A percentile compares a stretch with the other conserved stretches of the same genome.
phyloP scores from a whole-genome alignment of 2,329 filamentous ascomycete species.

The Curvularia sp. region DNA sequence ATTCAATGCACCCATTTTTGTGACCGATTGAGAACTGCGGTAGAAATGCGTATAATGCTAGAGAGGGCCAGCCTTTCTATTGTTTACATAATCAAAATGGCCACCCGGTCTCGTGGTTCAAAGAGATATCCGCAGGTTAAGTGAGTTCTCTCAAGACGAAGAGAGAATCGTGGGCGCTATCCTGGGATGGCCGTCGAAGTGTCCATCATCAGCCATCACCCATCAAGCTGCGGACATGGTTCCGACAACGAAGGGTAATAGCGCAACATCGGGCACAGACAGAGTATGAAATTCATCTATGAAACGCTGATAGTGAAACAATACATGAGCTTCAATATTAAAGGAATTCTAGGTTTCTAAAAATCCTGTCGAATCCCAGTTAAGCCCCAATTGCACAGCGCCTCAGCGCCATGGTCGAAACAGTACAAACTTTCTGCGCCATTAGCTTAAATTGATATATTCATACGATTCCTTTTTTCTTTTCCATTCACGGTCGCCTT shows the following conservation, averaged over 20 bases:
- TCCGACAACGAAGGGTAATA: neutral
- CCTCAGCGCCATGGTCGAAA: neutral
- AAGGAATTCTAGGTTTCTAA: neutral
- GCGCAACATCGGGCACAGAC: too few relatives aligned
- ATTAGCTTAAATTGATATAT: neutral
- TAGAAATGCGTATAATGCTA: neutral
- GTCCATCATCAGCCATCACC: too few relatives aligned
- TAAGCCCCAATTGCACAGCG: neutral
- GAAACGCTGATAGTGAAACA: neutral
- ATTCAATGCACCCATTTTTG: neutral
- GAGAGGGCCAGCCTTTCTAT: neutral
- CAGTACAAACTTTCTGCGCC: neutral
- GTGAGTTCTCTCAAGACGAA: too few relatives aligned
- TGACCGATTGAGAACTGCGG: neutral
- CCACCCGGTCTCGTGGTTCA: too few relatives aligned
- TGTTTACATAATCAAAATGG: neutral
- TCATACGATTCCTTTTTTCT: neutral
- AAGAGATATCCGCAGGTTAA: too few relatives aligned
- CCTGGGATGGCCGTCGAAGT: too few relatives aligned
- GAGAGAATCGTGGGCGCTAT: too few relatives aligned
- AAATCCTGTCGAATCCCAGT: neutral
- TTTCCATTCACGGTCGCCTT: neutral
- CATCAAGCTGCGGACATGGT: neutral
- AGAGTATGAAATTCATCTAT: neutral
- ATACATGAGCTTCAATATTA: neutral